Conservation (phyloP, 2,329 filamentous ascomycete genomes). For the Westerdykella aurantiaca region DNA sequence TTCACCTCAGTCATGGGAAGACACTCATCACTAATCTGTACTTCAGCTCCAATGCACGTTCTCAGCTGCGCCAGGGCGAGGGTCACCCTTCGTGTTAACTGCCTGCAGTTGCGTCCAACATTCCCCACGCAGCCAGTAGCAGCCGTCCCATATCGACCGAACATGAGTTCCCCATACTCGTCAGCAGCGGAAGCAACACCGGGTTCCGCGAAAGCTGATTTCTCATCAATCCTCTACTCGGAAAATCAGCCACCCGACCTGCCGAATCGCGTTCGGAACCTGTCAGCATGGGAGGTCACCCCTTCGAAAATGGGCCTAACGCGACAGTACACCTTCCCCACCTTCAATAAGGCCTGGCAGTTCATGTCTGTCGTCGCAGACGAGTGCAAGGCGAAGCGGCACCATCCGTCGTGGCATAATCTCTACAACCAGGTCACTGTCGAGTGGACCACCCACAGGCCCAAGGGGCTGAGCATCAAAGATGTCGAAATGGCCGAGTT, state of each 20-base stretch:
- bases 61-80: too few species aligned
- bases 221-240: slow-evolving; percentile 20
- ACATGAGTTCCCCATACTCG: background rate
- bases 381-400: slow-evolving; percentile 27
- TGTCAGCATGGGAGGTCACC: slow-evolving; percentile 24
- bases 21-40: too few species aligned
- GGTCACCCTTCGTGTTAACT: background rate
- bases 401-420: slow-evolving; percentile 34
- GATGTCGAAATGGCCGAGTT: slow-evolving; percentile 36
- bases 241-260: slow-evolving; percentile 24
- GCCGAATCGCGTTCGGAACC: slow-evolving; percentile 16
- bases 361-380: slow-evolving; percentile 33
- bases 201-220: background rate
- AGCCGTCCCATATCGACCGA: too few species aligned
- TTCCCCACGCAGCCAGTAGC: too few species aligned
- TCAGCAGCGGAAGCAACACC: background rate
- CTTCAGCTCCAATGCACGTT: too few species aligned
- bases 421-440: slow-evolving; percentile 29
- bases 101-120: too few species aligned
- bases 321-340: slow-evolving; percentile 24
- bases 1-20: too few species aligned
- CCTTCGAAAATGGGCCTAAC: slow-evolving; percentile 20
- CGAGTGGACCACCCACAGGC: slow-evolving; percentile 35
- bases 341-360: slow-evolving; percentile 27
- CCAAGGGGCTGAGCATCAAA: slow-evolving; percentile 30